These are phyloP conservation scores for Blastobotrys apis DNA, from an alignment of 1,139 yeast genomes.

Conservation along the genomic window DNA sequence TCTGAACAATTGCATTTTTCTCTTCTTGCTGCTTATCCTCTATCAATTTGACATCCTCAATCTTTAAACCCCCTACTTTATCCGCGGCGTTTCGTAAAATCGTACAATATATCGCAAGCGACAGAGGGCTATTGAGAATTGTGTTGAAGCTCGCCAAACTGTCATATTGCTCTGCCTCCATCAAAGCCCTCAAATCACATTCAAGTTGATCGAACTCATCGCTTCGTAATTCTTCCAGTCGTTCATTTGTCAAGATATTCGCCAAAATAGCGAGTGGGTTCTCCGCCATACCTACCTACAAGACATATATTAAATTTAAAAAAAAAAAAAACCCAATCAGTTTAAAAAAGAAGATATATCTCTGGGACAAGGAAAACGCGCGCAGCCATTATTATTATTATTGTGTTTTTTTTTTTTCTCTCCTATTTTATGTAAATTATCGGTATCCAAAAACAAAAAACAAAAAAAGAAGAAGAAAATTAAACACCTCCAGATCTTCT, in stretches of 20 bases:
- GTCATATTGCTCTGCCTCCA: not conserved
- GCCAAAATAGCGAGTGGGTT: conserved; percentile 6
- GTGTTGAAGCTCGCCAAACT: conserved; percentile 4
- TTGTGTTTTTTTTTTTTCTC: not conserved
- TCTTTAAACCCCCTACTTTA: not conserved
- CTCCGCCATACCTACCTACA: not conserved
- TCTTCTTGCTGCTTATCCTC: not conserved
- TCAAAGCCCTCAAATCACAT: not conserved
- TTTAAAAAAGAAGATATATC: not conserved
- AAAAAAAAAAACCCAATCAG: not conserved
- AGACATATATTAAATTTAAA: no score
- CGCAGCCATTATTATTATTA: not conserved
- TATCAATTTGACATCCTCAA: not conserved
- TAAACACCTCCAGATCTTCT: no score
- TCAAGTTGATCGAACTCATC: conserved; percentile 2
- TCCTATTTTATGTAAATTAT: not conserved
- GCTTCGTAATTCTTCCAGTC: conserved; percentile 6
- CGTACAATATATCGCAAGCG: conserved; percentile 4
- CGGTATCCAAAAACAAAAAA: not conserved
- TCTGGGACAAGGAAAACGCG: not conserved
- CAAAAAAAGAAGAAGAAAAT: no score
- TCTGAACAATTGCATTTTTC: not conserved
- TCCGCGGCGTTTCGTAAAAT: not conserved
- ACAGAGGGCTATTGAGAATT: conserved; percentile 2
- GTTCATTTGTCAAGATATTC: conserved; percentile 6